These are phyloP conservation scores for Hypericum androsaemum DNA, from an alignment of 345 rosid genomes.

Conservation along the genomic window DNA sequence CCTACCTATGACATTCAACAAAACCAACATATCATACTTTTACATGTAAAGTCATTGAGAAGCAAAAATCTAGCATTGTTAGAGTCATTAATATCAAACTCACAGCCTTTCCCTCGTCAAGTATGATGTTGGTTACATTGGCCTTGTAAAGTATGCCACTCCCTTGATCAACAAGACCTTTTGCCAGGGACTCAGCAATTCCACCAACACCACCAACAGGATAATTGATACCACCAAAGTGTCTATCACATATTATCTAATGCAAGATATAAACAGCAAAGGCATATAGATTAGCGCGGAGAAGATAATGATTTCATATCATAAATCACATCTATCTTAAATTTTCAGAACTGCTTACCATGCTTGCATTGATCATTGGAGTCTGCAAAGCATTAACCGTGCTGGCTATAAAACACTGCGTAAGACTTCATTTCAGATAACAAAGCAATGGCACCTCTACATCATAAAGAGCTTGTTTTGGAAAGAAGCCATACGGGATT, in stretches of 20 bases:
- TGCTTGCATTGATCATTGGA: conserved; percentile 93
- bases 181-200: conserved; percentile 72
- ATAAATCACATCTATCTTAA: not conserved
- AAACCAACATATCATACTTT: conserved; percentile 7
- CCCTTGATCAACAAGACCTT: conserved; percentile 67
- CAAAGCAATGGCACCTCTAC: too few relatives aligned
- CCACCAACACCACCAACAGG: conserved; percentile 97
- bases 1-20: conserved; percentile 49
- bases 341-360: conserved; percentile 39
- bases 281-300: conserved; percentile 1
- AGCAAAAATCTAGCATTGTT: conserved; percentile 4
- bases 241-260: conserved; percentile 94
- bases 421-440: too few relatives aligned
- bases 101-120: conserved; percentile 77
- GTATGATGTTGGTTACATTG: conserved; percentile 57
- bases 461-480: too few relatives aligned
- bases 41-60: not conserved
- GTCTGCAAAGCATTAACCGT: conserved; percentile 78
- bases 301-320: not conserved
- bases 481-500: not conserved
- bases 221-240: conserved; percentile 93
- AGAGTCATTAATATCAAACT: conserved; percentile 24
- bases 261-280: conserved; percentile 12
- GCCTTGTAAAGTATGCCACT: conserved; percentile 83
- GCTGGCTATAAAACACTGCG: conserved; percentile 97